Percentiles rank a stretch among this genome's conserved stretches.
Evolutionary conservation across 768 basidiomycete genomes (phyloP).

Genomic region (Lyophyllum shimeji): DNA sequence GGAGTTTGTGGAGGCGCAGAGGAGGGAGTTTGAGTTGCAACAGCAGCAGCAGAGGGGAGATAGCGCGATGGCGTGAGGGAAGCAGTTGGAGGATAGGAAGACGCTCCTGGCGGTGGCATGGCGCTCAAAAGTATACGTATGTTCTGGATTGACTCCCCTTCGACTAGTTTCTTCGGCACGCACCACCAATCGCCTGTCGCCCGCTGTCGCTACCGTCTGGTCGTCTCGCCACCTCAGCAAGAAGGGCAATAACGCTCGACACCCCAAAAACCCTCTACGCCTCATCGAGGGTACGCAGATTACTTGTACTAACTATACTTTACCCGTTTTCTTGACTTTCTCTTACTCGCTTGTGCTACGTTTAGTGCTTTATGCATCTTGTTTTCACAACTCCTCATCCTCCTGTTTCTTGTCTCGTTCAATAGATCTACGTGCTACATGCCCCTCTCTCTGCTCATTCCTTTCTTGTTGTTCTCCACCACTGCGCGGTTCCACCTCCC

Average conservation of each 20-base stretch:
- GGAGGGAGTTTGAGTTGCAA: conserved; percentile 17
- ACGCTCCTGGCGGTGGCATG: too few species aligned
- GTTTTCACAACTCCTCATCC: neutral
- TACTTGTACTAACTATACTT: too few species aligned
- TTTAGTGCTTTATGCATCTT: neutral
- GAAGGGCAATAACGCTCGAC: too few species aligned
- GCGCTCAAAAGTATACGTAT: neutral
- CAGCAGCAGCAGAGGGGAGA: conserved; percentile 7
- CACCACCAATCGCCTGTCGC: too few species aligned
- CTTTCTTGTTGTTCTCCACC: neutral
- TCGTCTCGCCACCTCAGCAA: too few species aligned
- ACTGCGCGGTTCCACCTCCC: too few species aligned
- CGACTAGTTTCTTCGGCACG: neutral
- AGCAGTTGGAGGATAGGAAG: too few species aligned
- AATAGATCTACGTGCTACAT: neutral
- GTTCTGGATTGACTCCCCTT: neutral
- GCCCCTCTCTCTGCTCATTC: neutral
- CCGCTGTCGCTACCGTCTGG: too few species aligned
- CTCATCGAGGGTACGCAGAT: too few species aligned
- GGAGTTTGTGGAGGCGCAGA: conserved; percentile 22
- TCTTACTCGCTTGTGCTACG: too few species aligned
- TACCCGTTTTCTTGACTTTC: too few species aligned
- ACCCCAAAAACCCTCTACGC: too few species aligned
- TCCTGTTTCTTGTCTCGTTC: neutral
- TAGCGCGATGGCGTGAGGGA: conserved; percentile 3